Conservation (phyloP, 768 basidiomycete species). For the Stropharia rugosoannulata region DNA sequence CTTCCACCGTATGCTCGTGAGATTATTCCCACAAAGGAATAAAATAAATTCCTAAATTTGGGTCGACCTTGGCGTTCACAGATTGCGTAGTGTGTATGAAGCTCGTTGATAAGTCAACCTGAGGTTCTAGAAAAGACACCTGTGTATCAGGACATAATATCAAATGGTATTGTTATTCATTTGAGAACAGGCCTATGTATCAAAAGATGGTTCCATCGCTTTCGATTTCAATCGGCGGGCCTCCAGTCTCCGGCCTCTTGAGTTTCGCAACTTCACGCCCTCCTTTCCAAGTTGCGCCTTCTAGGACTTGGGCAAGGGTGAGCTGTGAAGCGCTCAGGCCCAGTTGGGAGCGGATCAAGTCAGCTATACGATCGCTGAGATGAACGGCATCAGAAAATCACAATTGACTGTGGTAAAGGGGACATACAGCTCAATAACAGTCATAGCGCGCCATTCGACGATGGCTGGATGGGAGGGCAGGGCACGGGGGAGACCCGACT, state of each 20-base stretch:
- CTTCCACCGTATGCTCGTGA: background rate
- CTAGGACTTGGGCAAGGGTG: slow-evolving; percentile 83
- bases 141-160: too few species aligned
- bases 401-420: background rate
- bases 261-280: slow-evolving; percentile 88
- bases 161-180: too few species aligned
- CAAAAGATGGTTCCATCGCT: slow-evolving; percentile 85
- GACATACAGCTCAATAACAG: slow-evolving; percentile 85
- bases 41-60: background rate
- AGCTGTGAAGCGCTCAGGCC: slow-evolving; percentile 51
- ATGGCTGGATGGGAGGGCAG: slow-evolving; percentile 84
- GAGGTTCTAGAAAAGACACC: too few species aligned
- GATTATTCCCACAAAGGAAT: background rate
- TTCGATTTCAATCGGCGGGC: slow-evolving; percentile 84
- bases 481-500: slow-evolving; percentile 59
- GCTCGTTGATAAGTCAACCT: too few species aligned
- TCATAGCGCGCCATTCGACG: slow-evolving; percentile 96
- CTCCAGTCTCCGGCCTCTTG: slow-evolving; percentile 70
- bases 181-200: background rate
- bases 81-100: too few species aligned
- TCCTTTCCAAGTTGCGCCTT: slow-evolving; percentile 96
- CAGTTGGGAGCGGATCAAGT: slow-evolving; percentile 62
- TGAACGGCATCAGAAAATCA: background rate
- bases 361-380: slow-evolving; percentile 76
- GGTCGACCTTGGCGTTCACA: too few species aligned